Evolutionary conservation across 345 rosid genomes (phyloP), one percentile per base, ranked within the genome.

Genomic region (Mangifera indica): DNA sequence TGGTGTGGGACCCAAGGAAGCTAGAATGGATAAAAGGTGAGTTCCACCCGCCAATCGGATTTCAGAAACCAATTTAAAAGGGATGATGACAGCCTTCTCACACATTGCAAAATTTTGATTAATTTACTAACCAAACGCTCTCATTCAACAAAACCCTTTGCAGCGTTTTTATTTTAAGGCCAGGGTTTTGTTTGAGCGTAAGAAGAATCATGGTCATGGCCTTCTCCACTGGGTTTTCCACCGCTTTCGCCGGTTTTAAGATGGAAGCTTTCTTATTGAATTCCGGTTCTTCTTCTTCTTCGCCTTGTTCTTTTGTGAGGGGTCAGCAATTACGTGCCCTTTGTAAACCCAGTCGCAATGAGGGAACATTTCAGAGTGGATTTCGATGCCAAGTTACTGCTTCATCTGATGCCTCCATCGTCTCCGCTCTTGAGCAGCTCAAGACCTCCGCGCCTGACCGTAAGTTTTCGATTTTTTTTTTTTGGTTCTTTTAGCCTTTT

Each of bases 21-120:
- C 24, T 76, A 81, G 90, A 83, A 87, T 86, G 91, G 94, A 89
- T 84, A 86, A 84, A 85, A 81, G 84, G 89, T 82, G 86, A 5
- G 10, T 55, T 63, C 73, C 84, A 78, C 64, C 82, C 74, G 79
- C 92, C 92, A 90, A 90, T 90, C 84, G 86, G 79, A 87, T 48
- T 68, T 20, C 75, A 73, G 68, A 62, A 77, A 79, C 29, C 78
- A 46, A 53, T 26, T 62, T 72, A 9, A 29, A 29, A n/a, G n/a
- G n/a, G n/a, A n/a, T n/a, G n/a, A n/a, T n/a, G n/a, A n/a, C n/a
- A n/a, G n/a, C n/a, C n/a, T n/a, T n/a, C n/a, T n/a, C n/a, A n/a
- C n/a, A n/a, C n/a, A n/a, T n/a, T n/a, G n/a, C n/a, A n/a, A n/a
- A n/a, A n/a, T 44, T 14, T 25, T 18, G 7, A n/a, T 18, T 17